Conservation (phyloP, 768 basidiomycete species). For the Lentinus tigrinus region DNA sequence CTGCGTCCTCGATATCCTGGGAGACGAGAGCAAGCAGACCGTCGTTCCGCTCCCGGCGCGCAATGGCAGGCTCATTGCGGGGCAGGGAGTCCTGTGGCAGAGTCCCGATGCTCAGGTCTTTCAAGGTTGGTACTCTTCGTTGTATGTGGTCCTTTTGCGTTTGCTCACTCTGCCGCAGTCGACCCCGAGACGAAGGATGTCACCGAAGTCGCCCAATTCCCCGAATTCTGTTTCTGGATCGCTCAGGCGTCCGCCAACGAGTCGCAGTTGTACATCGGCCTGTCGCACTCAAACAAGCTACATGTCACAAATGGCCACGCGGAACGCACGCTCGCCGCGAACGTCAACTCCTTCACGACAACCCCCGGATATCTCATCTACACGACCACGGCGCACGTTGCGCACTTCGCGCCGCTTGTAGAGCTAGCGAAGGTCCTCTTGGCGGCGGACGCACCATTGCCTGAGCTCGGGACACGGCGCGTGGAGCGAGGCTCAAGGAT, state of each 20-base stretch:
- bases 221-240: constrained; percentile 58
- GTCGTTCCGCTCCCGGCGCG: constrained; percentile 15
- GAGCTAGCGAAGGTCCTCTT: constrained; percentile 25
- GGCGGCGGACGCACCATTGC: constrained; percentile 5
- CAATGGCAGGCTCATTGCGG: constrained; percentile 50
- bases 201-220: constrained; percentile 39
- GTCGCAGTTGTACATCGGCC: constrained; percentile 54
- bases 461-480: constrained; percentile 66
- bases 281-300: constrained; percentile 65
- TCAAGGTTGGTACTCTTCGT: constrained; percentile 22
- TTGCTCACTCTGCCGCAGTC: constrained; percentile 15
- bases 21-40: background rate
- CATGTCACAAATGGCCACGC: constrained; percentile 41
- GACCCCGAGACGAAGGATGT: background rate
- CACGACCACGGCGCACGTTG: constrained; percentile 81
- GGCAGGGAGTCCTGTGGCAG: constrained; percentile 40
- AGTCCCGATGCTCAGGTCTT: constrained; percentile 46
- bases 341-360: constrained; percentile 70
- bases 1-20: constrained; percentile 8
- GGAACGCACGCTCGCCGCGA: constrained; percentile 43
- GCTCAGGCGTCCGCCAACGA: constrained; percentile 31
- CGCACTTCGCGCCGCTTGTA: constrained; percentile 64
- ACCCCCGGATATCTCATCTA: constrained; percentile 80
- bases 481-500: constrained; percentile 90
- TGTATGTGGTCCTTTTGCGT: background rate